Evolutionary conservation across 495 filamentous ascomycete species (phyloP), one percentile per base, ranked within the genome.

Genomic region (Corynascus novoguineensis): DNA sequence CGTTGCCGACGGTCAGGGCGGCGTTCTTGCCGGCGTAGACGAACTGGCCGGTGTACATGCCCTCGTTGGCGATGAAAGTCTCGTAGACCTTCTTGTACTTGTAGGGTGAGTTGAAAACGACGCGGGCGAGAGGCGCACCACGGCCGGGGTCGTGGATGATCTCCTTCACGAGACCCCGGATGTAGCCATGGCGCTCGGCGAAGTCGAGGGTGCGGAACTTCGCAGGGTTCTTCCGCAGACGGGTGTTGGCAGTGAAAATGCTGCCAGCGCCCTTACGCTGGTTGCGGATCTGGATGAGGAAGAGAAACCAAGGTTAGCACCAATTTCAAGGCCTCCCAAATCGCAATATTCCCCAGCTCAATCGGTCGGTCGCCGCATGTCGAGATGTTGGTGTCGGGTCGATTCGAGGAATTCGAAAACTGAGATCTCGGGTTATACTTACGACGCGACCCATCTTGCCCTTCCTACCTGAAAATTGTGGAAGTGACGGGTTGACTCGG

Each of bases 31-130:
- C 93, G 75, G 92, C 92, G 78, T 97, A 99, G 87, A 99, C 91
- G 83, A 99, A 99, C 80, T 96, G 92, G 65, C 93, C 93, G 62
- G 93, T 96, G 89, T 99, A 99, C 92, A 97, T 96, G 80, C 93
- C 93, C 84, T 99, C 93, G 79, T 97, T 97, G 75, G 95, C 93
- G 73, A 99, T 97, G 85, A 98, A 96, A 61, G 93, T 95, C 86
- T 90, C 92, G 75, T 85, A 90, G 75, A 86, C 76, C 76, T 88
- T 83, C 81, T 88, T 89, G 83, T 86, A 93, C 76, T 84, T 83
- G 84, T 95, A 74, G 63, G 89, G 86, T 74, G 93, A 87, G 64
- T 92, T 92, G 88, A 98, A 98, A 70, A 84, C 79, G 68, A 98
- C 92, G 73, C 89, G 89, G 74, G 93, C 92, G 69, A 98, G 87